A percentile compares a stretch with the other conserved stretches of the same genome.
These are phyloP conservation scores for Royoungia palumana DNA, from an alignment of 768 basidiomycete genomes.

Conservation along the genomic window DNA sequence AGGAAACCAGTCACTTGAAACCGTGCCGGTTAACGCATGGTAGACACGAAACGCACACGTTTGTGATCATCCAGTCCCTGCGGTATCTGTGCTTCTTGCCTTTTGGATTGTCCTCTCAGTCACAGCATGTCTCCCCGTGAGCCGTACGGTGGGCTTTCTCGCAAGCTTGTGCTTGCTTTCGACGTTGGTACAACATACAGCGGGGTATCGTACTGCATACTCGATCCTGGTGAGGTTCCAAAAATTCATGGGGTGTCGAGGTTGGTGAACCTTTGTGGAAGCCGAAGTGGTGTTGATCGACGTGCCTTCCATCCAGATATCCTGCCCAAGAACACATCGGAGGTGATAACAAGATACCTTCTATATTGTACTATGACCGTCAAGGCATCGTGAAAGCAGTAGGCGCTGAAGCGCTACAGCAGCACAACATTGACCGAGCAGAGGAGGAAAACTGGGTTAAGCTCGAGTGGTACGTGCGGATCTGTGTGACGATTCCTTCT, in stretches of 20 bases:
- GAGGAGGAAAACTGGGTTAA: slow-evolving; percentile 37
- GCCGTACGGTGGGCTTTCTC: slow-evolving; percentile 35
- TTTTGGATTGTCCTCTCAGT: neutral
- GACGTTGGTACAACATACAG: slow-evolving; percentile 45
- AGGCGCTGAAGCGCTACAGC: slow-evolving; percentile 41
- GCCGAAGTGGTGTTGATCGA: neutral
- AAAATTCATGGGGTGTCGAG: slow-evolving; percentile 26
- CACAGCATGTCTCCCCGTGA: slow-evolving; percentile 25
- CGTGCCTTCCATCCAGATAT: slow-evolving; percentile 30
- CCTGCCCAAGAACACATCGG: slow-evolving; percentile 46
- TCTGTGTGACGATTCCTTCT: too few relatives aligned
- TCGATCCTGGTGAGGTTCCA: slow-evolving; percentile 35
- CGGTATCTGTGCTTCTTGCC: too few relatives aligned
- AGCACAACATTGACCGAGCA: slow-evolving; percentile 35
- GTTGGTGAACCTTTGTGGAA: slow-evolving; percentile 10
- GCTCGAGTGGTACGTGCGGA: slow-evolving; percentile 35
- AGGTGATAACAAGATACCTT: slow-evolving; percentile 48
- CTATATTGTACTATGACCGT: slow-evolving; percentile 45
- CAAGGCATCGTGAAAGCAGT: slow-evolving; percentile 38
- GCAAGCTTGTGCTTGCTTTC: slow-evolving; percentile 43
- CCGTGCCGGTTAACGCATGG: too few relatives aligned
- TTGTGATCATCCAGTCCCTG: too few relatives aligned
- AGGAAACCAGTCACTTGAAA: too few relatives aligned
- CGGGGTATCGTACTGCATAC: slow-evolving; percentile 36
- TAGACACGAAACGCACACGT: too few relatives aligned